Percentiles rank a stretch among this genome's conserved stretches.
Conservation (phyloP, 1,284 basidiomycete genomes). For the Cryptococcus floricola region DNA sequence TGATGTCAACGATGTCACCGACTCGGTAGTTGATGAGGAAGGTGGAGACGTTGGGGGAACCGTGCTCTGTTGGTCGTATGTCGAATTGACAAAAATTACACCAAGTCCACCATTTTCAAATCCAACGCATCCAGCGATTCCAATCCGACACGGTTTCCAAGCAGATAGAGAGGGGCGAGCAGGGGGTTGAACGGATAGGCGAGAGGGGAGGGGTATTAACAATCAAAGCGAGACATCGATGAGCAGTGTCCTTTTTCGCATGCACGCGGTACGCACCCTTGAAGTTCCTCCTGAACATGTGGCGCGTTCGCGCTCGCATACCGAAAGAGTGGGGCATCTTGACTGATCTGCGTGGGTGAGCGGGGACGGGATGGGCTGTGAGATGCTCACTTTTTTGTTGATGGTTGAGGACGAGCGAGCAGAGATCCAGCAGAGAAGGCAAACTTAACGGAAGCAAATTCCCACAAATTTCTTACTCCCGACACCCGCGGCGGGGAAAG, state of each 20-base stretch:
- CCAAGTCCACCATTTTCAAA: constrained; percentile 3
- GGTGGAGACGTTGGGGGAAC: constrained; percentile 85
- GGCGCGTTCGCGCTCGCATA: constrained; percentile 98
- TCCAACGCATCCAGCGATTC: constrained; percentile 4
- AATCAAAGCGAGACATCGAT: not conserved
- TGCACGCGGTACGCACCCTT: constrained; percentile 62
- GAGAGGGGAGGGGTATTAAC: not conserved
- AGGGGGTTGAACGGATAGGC: not conserved
- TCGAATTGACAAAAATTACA: constrained; percentile 9
- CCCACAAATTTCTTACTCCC: not conserved
- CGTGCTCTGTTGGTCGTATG: constrained; percentile 65
- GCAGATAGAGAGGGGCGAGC: not conserved
- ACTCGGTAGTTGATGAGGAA: constrained; percentile 90
- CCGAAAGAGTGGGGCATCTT: constrained; percentile 99
- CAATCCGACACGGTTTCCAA: not conserved
- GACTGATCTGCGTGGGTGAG: constrained; percentile 27
- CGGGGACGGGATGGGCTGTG: not conserved
- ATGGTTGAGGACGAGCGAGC: not conserved
- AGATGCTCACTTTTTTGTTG: not conserved
- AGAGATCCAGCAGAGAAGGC: constrained; percentile 7
- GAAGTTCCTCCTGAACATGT: constrained; percentile 99
- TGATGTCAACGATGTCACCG: constrained; percentile 99
- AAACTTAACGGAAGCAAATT: constrained; percentile 3
- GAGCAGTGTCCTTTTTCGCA: not conserved
- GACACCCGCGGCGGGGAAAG: not conserved